Evolutionary conservation across 78 protist species (phyloP), one percentile per base, ranked within the genome.

Genomic region (Trichosphaerium sp.): DNA sequence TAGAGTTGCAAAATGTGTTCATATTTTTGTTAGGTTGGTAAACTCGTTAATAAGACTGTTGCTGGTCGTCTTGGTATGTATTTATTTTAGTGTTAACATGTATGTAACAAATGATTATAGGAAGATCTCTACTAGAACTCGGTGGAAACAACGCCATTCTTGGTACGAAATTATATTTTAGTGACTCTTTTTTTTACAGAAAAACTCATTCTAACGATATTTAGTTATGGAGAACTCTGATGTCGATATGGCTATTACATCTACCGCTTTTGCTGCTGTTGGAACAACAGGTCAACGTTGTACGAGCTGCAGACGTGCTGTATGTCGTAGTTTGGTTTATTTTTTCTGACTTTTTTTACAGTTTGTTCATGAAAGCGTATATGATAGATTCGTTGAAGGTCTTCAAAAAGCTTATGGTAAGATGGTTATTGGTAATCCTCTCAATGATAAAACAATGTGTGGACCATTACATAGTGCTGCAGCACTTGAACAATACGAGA

Each of bases 241-340:
- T 64, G 6, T 91, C 25, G 88, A 89, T 12, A 52, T 91, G 44
- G 91, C 66, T 15, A 41, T 90, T 15, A 70, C 81, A 12, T 65
- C 90, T 18, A 39, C 66, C 5, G 55, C 87, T 28, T 90, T 90
- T 31, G 93, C 82, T 18, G 14, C 94, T 1, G 93, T 91, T 31
- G 96, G 96, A 35, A 91, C 96, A 63, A 69, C 88, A 18, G 96
- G 96, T 26, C 96, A 91, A 63, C 68, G 96, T 15, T 91, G 96
- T 76, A 91, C 96, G 35, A 71, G 92, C 25, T 21, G 40, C 35
- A 60, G 96, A 21, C 71, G 96, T 18, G 68, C 86, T 55, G 14
- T 10, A 49, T 37, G 69, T 10, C 40, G 1, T 34, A 2, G 10
- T 3, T 40, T 15, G 23, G 40, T 35, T 23, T 31, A 8, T 14